These are phyloP conservation scores for Quercus parvula DNA, from an alignment of 306 rosid genomes.

Conservation along the genomic window DNA sequence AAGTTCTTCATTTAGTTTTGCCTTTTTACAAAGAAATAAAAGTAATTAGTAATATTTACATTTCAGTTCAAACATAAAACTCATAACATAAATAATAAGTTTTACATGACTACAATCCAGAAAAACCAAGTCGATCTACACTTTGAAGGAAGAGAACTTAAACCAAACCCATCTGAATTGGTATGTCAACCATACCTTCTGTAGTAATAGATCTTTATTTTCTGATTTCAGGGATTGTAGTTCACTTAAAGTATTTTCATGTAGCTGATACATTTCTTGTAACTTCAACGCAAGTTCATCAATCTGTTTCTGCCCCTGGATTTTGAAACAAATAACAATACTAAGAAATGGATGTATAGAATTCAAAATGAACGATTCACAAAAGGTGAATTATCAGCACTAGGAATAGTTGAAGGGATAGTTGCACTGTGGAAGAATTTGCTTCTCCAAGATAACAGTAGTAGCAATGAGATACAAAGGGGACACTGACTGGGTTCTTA, in stretches of 20 bases:
- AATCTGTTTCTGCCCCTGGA: slow-evolving; percentile 41
- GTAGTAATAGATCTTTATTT: slow-evolving; percentile 30
- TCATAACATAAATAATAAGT: not conserved
- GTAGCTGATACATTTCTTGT: slow-evolving; percentile 35
- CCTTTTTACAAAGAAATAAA: slow-evolving; percentile 27
- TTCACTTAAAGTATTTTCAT: slow-evolving; percentile 40
- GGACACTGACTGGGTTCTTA: not conserved
- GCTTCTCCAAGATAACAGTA: not conserved
- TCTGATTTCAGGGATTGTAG: slow-evolving; percentile 45
- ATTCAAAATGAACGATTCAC: not conserved
- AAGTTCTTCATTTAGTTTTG: slow-evolving; percentile 43
- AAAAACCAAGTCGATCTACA: not conserved
- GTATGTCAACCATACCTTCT: slow-evolving; percentile 38
- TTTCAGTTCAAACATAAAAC: not conserved
- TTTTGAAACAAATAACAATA: slow-evolving; percentile 2
- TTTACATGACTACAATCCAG: not conserved
- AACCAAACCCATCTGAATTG: not conserved
- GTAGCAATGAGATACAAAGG: not conserved
- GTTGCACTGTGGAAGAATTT: not conserved
- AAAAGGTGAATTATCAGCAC: not conserved
- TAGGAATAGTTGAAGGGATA: not conserved
- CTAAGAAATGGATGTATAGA: not conserved
- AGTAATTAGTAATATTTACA: not conserved
- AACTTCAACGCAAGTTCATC: slow-evolving; percentile 38
- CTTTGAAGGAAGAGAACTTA: not conserved